Evolutionary conservation across 2,329 filamentous ascomycete genomes (phyloP).

Genomic region (Madurella fahalii): DNA sequence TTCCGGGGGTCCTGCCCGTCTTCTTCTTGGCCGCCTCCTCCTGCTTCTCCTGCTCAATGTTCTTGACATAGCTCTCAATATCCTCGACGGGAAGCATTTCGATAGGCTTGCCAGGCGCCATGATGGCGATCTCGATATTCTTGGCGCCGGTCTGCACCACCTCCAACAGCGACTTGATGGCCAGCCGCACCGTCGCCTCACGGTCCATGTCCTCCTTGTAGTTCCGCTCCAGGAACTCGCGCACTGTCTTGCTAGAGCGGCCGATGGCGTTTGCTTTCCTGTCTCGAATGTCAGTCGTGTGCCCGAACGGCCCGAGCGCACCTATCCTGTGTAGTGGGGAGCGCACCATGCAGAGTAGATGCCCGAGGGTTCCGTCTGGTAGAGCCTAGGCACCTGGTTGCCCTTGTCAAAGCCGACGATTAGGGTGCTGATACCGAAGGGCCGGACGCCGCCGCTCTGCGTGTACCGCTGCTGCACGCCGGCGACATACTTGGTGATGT

Average conservation of each 20-base stretch:
- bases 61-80: slow-evolving; percentile 97
- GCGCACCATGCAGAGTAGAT: slow-evolving; percentile 98
- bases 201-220: slow-evolving; percentile 98
- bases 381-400: slow-evolving; percentile 81
- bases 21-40: slow-evolving; percentile 98
- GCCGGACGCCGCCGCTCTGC: slow-evolving; percentile 94
- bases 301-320: too few relatives aligned
- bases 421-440: slow-evolving; percentile 97
- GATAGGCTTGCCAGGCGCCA: slow-evolving; percentile 85
- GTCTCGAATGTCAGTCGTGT: slow-evolving; percentile 18
- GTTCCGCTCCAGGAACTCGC: slow-evolving; percentile 97
- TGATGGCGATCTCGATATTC: slow-evolving; percentile 99
- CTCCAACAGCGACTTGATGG: slow-evolving; percentile 96
- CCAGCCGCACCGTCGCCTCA: slow-evolving; percentile 91
- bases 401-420: slow-evolving; percentile 98
- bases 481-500: slow-evolving; percentile 98
- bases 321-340: background rate
- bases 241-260: slow-evolving; percentile 96
- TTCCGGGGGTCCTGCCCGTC: slow-evolving; percentile 68
- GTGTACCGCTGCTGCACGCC: slow-evolving; percentile 99
- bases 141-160: slow-evolving; percentile 98
- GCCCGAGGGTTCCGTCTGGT: slow-evolving; percentile 98
- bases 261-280: slow-evolving; percentile 99
- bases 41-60: slow-evolving; percentile 98
- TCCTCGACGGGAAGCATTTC: slow-evolving; percentile 95